phyloP scores from a whole-genome alignment of 2,329 filamentous ascomycete species.

The Hypoxylon sp. region DNA sequence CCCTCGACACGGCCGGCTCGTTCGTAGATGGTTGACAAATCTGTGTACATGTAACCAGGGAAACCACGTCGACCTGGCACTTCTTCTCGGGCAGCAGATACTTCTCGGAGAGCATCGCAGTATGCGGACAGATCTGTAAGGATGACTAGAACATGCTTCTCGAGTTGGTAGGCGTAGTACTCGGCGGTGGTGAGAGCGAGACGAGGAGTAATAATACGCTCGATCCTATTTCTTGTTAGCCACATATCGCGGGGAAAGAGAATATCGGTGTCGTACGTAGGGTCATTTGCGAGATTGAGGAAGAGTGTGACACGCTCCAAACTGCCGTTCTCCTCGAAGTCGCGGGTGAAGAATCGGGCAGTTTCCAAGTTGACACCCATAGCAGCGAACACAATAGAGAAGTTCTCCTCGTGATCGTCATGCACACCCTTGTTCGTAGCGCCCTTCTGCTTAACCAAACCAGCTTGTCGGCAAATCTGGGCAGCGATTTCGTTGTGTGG shows the following conservation, averaged over 20 bases:
- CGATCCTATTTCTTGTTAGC: conserved; percentile 73
- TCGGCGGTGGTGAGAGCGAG: conserved; percentile 97
- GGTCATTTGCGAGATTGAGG: conserved; percentile 98
- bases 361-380: conserved; percentile 99
- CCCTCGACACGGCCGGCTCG: conserved; percentile 97
- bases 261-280: conserved; percentile 76
- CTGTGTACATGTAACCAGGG: conserved; percentile 99
- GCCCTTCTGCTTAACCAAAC: conserved; percentile 84
- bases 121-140: conserved; percentile 98
- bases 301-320: conserved; percentile 97
- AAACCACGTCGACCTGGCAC: conserved; percentile 99
- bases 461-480: conserved; percentile 97
- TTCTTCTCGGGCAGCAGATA: conserved; percentile 97
- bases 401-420: conserved; percentile 98
- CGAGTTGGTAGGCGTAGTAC: conserved; percentile 99
- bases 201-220: conserved; percentile 99
- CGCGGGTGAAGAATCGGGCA: conserved; percentile 95
- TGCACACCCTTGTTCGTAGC: conserved; percentile 93
- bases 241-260: neutral
- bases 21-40: conserved; percentile 99
- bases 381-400: conserved; percentile 98
- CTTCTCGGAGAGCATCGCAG: conserved; percentile 98
- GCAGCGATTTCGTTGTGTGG: conserved; percentile 99
- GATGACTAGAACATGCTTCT: conserved; percentile 99
- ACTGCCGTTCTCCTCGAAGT: conserved; percentile 99